phyloP scores from a whole-genome alignment of 164 flowering plant genomes.

The Stephania japonica region DNA sequence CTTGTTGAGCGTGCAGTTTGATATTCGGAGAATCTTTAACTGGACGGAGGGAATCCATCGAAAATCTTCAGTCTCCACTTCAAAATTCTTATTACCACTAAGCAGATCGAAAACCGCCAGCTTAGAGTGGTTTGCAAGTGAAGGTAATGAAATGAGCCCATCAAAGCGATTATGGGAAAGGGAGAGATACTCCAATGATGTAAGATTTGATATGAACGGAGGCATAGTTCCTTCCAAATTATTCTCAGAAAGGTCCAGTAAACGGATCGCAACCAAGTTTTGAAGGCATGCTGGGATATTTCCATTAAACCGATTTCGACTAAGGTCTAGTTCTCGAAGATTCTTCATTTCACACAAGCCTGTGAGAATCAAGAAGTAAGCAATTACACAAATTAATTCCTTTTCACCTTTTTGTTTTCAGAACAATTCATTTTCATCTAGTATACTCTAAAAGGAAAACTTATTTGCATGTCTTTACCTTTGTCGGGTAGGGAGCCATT shows the following conservation, averaged over 20 bases:
- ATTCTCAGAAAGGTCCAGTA: constrained; percentile 7
- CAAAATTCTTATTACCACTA: background rate
- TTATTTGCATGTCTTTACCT: too few species aligned
- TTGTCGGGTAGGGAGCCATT: too few species aligned
- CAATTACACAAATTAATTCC: too few species aligned
- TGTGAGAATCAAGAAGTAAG: too few species aligned
- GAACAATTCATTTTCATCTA: too few species aligned
- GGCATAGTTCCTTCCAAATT: background rate
- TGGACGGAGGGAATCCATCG: constrained; percentile 6
- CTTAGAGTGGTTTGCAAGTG: background rate
- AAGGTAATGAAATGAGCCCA: background rate
- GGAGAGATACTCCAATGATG: constrained; percentile 3
- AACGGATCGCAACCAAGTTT: constrained; percentile 3
- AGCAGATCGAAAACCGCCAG: background rate
- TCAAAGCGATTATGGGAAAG: background rate
- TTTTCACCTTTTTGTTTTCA: too few species aligned
- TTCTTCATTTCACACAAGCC: constrained; percentile 9
- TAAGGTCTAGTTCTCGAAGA: constrained; percentile 5
- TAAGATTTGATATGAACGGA: background rate
- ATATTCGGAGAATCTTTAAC: constrained; percentile 3
- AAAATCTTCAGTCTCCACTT: background rate
- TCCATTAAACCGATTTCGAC: background rate
- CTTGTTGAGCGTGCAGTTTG: constrained; percentile 12
- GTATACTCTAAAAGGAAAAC: too few species aligned
- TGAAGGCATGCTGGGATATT: constrained; percentile 7